phyloP scores from a whole-genome alignment of 257 asterid species.

The Penstemon barbatus region DNA sequence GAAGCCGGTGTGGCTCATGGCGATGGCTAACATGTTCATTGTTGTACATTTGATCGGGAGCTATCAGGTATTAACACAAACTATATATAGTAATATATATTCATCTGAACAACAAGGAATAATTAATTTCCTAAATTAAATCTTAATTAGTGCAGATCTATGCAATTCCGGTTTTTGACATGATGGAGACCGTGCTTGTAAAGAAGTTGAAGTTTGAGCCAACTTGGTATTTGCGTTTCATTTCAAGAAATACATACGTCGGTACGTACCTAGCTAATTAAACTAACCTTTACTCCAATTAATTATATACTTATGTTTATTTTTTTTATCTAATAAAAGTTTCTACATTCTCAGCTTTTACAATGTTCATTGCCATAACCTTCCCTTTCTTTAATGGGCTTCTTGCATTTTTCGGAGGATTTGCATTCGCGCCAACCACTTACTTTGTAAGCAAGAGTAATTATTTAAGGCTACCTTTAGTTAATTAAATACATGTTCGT shows the following conservation, averaged over 20 bases:
- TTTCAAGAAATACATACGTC: constrained; percentile 42
- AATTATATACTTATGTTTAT: neutral
- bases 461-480: too few species aligned
- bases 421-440: constrained; percentile 49
- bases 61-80: constrained; percentile 29
- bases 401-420: constrained; percentile 47
- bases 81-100: neutral
- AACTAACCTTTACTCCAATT: neutral
- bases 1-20: constrained; percentile 36
- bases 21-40: constrained; percentile 35
- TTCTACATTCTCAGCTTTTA: constrained; percentile 35
- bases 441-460: constrained; percentile 39
- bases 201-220: constrained; percentile 37
- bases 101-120: neutral
- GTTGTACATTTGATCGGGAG: constrained; percentile 38
- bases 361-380: constrained; percentile 44
- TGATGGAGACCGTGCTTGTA: constrained; percentile 50
- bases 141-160: constrained; percentile 33
- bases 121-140: neutral
- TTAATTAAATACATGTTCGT: too few species aligned
- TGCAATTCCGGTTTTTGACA: constrained; percentile 57
- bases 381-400: constrained; percentile 53
- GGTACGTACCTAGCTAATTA: constrained; percentile 31
- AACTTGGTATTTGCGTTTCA: constrained; percentile 38
- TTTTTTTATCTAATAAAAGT: neutral